Evolutionary conservation across 2,329 filamentous ascomycete species (phyloP), one percentile per base, ranked within the genome.

Genomic region (Mycogone perniciosa): DNA sequence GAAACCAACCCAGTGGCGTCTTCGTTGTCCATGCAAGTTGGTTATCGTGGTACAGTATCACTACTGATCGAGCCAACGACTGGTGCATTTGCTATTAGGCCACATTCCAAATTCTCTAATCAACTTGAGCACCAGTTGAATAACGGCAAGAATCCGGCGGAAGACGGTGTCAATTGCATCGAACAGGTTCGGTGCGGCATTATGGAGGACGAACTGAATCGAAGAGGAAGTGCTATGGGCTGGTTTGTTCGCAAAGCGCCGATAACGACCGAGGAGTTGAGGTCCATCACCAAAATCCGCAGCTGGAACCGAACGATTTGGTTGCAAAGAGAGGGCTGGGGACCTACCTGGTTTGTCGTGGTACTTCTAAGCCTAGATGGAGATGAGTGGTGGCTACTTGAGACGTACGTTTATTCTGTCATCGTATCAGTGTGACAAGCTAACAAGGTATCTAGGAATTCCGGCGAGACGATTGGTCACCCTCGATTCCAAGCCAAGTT

Each of bases 341-440:
- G 76, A 7, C 64, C 77, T 10, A 73, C 79, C 47, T 96, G 89
- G 88, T 81, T 84, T 55, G 71, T 95, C 37, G 83, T 84, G 57
- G 77, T 86, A 42, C 82, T 82, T 47, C 76, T 89, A 64, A 84
- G 85, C 63, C 75, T 87, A 62, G 76, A 77, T 60, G 88, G 88
- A 48, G 88, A 93, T 63, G 78, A 77, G 54, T 95, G 88, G 88
- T 91, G 85, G 82, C 71, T 91, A 53, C 73, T 89, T 48, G 78
- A 85, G 66, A 66, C 81, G 76, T 83, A 71, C 70, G 77, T 51
- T 30, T 11, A 43, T 20, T 20, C 20, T 20, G 20, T 20, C 20
- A 20, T 20, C 20, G 20, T 20, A 20, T 20, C 20, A 2, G 20
- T 20, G n/a, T 29, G 26, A 13, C 38, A 31, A 20, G 46, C 59